Evolutionary conservation across 2,329 filamentous ascomycete species (phyloP).

Genomic region (Rasamsonia emersonii): DNA sequence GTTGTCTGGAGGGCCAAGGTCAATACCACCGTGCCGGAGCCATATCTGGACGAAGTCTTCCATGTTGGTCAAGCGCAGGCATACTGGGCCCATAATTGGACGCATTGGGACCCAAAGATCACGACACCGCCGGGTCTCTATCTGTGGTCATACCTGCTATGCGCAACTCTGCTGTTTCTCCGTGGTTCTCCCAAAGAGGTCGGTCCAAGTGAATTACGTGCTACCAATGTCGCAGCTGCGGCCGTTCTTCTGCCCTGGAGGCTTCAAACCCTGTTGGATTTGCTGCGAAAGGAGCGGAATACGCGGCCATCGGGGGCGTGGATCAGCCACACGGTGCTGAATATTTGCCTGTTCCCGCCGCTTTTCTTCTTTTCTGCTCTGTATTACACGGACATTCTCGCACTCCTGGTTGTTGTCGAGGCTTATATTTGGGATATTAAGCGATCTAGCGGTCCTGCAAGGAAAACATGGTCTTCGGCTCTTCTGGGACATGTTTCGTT

Average conservation of each 20-base stretch:
- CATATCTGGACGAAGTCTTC: slow-evolving; percentile 50
- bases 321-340: slow-evolving; percentile 50
- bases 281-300: slow-evolving; percentile 27
- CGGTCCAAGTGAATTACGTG: slow-evolving; percentile 25
- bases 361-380: slow-evolving; percentile 93
- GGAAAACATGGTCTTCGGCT: slow-evolving; percentile 4
- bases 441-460: slow-evolving; percentile 14
- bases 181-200: slow-evolving; percentile 23
- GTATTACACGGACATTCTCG: slow-evolving; percentile 90
- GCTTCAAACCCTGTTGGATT: slow-evolving; percentile 47
- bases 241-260: slow-evolving; percentile 36
- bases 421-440: slow-evolving; percentile 51
- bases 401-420: slow-evolving; percentile 64
- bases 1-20: slow-evolving; percentile 37
- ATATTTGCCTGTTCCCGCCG: slow-evolving; percentile 76
- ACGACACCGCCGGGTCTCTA: slow-evolving; percentile 89
- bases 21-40: slow-evolving; percentile 43
- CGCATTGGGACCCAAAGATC: slow-evolving; percentile 90
- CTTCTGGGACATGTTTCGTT: slow-evolving; percentile 11
- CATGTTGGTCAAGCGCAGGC: slow-evolving; percentile 82
- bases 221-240: slow-evolving; percentile 29
- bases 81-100: slow-evolving; percentile 68
- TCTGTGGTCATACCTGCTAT: slow-evolving; percentile 42
- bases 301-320: slow-evolving; percentile 22
- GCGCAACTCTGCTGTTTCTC: slow-evolving; percentile 15